phyloP scores from a whole-genome alignment of 2,329 filamentous ascomycete genomes.

The Septoria petroselini region DNA sequence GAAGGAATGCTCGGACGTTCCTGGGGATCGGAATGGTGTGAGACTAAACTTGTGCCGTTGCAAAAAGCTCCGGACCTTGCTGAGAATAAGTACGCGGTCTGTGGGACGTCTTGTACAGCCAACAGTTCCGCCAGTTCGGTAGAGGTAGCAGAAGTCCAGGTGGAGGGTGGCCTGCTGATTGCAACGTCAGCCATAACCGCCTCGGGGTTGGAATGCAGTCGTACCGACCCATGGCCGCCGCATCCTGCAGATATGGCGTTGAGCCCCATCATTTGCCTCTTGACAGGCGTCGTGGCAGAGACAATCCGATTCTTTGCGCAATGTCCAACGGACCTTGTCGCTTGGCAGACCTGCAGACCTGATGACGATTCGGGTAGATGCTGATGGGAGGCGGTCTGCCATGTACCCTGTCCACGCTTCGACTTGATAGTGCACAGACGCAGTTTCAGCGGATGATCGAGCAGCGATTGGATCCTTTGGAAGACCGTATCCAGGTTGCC shows the following conservation, averaged over 20 bases:
- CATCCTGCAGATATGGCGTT: conserved; percentile 2
- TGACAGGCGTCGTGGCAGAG: conserved; percentile 15
- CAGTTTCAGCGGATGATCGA: conserved; percentile 33
- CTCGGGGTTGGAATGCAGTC: conserved; percentile 35
- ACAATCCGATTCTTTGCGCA: conserved; percentile 21
- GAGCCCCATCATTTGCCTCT: conserved; percentile 12
- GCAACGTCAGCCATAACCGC: conserved; percentile 30
- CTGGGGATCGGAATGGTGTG: conserved; percentile 28
- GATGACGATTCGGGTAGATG: conserved; percentile 18
- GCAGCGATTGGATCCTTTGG: conserved; percentile 28
- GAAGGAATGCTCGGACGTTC: conserved; percentile 15
- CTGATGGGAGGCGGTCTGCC: conserved; percentile 28
- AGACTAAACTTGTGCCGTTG: conserved; percentile 21
- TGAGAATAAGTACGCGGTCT: conserved; percentile 32
- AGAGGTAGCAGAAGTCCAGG: conserved; percentile 19
- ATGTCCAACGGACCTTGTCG: conserved; percentile 8
- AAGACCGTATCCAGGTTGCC: conserved; percentile 15
- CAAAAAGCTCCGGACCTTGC: conserved; percentile 27
- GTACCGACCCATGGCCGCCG: conserved; percentile 17
- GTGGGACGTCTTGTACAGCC: conserved; percentile 27
- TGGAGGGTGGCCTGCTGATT: conserved; percentile 23
- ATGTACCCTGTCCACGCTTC: conserved; percentile 22
- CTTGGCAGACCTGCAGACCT: conserved; percentile 15
- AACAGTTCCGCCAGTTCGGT: conserved; percentile 26
- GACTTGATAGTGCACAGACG: conserved; percentile 29